These are phyloP conservation scores for Aspergillus pseudonomiae DNA, from an alignment of 2,329 filamentous ascomycete species.

Conservation along the genomic window DNA sequence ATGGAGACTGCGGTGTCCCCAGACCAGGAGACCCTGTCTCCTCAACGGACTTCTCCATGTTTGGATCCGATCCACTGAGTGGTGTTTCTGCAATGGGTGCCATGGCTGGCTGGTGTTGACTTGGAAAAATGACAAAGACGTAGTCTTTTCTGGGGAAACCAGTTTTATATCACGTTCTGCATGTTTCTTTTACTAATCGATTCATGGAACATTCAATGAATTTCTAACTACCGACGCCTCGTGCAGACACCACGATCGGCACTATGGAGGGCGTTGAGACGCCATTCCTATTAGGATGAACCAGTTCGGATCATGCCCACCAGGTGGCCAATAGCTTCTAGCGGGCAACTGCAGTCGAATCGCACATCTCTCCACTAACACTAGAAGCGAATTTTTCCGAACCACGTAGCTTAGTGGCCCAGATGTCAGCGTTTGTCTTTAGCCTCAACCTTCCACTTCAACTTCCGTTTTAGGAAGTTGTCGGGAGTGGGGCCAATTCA, in stretches of 20 bases:
- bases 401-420: background rate
- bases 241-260: background rate
- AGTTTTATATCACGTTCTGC: background rate
- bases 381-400: background rate
- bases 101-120: background rate
- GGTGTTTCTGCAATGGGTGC: background rate
- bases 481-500: slow-evolving; percentile 23
- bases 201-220: background rate
- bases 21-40: slow-evolving; percentile 1
- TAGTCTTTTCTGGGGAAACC: background rate
- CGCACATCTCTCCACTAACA: background rate
- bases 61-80: slow-evolving; percentile 1
- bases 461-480: slow-evolving; percentile 29
- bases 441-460: slow-evolving; percentile 1
- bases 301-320: background rate
- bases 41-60: slow-evolving; percentile 7
- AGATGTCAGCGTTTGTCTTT: background rate
- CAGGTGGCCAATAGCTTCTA: background rate
- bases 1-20: too few species aligned
- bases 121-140: background rate
- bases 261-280: background rate
- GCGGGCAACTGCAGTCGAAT: background rate
- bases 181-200: background rate
- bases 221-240: background rate
- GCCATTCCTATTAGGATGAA: background rate